Conservation (phyloP, 305 asterid genomes). For the Solanum hybrid region DNA sequence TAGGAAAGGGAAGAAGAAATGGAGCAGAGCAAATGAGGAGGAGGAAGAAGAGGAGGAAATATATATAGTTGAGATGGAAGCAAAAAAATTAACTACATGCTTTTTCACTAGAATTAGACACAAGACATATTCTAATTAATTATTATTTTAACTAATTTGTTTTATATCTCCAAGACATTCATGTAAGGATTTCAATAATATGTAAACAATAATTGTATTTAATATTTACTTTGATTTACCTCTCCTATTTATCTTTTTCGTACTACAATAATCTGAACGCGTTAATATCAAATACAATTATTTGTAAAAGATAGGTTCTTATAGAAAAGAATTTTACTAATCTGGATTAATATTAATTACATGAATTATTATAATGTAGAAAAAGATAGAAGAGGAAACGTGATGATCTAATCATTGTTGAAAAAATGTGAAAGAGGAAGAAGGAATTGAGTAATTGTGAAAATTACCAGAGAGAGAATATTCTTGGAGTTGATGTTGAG, state of each 20-base stretch:
- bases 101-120: not conserved
- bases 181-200: not conserved
- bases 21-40: not conserved
- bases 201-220: not conserved
- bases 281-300: not conserved
- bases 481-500: not conserved
- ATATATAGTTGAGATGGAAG: not conserved
- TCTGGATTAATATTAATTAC: not conserved
- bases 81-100: not conserved
- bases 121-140: not conserved
- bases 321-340: not conserved
- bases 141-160: not conserved
- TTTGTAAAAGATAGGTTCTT: not conserved
- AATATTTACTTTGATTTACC: not conserved
- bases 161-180: not conserved
- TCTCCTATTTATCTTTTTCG: not conserved
- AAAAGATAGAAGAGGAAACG: not conserved
- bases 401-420: not conserved
- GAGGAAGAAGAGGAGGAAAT: not conserved
- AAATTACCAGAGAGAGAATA: not conserved
- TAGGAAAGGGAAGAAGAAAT: not conserved
- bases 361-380: not conserved
- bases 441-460: not conserved
- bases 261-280: not conserved
- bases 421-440: slow-evolving; percentile 1